These are phyloP conservation scores for Kuraishia borneana DNA, from an alignment of 805 yeast genomes.

Conservation along the genomic window DNA sequence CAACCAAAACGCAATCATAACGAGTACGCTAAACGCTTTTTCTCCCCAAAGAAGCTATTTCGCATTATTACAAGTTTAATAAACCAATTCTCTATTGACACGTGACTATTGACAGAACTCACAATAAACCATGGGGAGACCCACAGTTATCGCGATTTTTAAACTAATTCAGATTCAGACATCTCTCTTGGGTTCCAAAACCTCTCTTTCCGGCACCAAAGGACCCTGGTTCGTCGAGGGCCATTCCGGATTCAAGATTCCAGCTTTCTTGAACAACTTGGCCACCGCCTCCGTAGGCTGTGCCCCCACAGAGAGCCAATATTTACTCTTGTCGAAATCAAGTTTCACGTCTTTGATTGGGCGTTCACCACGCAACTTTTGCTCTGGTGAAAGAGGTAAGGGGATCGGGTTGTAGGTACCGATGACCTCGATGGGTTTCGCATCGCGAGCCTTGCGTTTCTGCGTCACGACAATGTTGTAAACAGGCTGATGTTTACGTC, in stretches of 20 bases:
- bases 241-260: slow-evolving; percentile 52
- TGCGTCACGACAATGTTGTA: slow-evolving; percentile 89
- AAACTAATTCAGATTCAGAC: no score
- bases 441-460: slow-evolving; percentile 67
- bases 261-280: slow-evolving; percentile 66
- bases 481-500: slow-evolving; percentile 76
- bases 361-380: slow-evolving; percentile 38
- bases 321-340: slow-evolving; percentile 83
- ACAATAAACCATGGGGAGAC: no score
- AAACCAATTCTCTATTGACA: no score
- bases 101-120: no score
- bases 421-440: slow-evolving; percentile 84
- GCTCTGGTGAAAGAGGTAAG: slow-evolving; percentile 51
- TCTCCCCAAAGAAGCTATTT: no score
- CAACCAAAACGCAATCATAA: no score
- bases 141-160: no score
- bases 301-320: slow-evolving; percentile 97
- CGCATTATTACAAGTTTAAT: no score
- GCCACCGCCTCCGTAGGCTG: slow-evolving; percentile 81
- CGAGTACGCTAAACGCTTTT: no score
- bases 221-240: slow-evolving; percentile 30
- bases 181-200: slow-evolving; percentile 5
- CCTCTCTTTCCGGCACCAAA: slow-evolving; percentile 9
- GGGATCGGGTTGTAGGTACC: slow-evolving; percentile 91
- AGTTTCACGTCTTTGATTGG: slow-evolving; percentile 72